Conservation (phyloP, 805 yeast genomes). For the Candida schatavii region DNA sequence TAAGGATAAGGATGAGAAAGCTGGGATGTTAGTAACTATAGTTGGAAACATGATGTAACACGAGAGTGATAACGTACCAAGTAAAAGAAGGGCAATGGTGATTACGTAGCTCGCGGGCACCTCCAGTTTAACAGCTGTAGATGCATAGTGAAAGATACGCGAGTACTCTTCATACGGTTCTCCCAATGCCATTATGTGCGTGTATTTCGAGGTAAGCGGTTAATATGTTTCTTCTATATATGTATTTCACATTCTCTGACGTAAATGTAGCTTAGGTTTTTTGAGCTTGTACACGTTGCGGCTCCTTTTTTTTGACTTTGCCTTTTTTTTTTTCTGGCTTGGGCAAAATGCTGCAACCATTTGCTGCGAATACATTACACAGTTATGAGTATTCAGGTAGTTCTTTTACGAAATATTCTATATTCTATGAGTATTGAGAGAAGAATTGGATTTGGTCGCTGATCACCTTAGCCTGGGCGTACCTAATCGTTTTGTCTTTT, state of each 20-base stretch:
- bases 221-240: neutral
- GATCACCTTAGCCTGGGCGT: slow-evolving; percentile 66
- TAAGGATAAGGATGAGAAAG: slow-evolving; percentile 28
- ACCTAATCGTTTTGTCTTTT: slow-evolving; percentile 45
- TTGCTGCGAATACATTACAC: neutral
- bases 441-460: slow-evolving; percentile 32
- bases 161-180: slow-evolving; percentile 26
- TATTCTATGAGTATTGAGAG: too few relatives aligned
- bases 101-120: slow-evolving; percentile 12
- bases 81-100: slow-evolving; percentile 21
- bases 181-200: slow-evolving; percentile 17
- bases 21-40: slow-evolving; percentile 19
- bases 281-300: too few relatives aligned
- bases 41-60: neutral
- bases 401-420: too few relatives aligned
- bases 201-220: too few relatives aligned
- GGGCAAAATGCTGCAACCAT: neutral
- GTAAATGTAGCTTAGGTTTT: too few relatives aligned
- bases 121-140: slow-evolving; percentile 19
- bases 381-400: too few relatives aligned
- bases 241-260: too few relatives aligned
- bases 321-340: too few relatives aligned
- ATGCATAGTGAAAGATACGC: slow-evolving; percentile 16
- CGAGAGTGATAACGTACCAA: slow-evolving; percentile 17
- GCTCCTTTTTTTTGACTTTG: neutral